Evolutionary conservation across 352 stramenopile genomes (phyloP), one percentile per base, ranked within the genome.

Genomic region (Phytopythium sindhum): DNA sequence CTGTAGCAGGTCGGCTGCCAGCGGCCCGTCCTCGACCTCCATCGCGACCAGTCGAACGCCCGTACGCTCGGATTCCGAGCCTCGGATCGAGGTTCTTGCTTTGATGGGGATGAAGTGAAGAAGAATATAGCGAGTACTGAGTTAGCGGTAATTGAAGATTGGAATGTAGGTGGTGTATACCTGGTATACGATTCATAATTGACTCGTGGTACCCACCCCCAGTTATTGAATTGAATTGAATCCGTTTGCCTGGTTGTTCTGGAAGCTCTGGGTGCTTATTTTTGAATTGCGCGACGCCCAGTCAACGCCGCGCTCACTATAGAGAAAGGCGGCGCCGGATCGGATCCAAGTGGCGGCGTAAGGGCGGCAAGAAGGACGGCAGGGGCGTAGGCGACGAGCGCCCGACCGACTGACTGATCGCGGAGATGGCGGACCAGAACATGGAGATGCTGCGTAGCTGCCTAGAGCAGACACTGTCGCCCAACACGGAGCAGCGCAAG

Each of bases 381-480:
- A 48, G 42, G 17, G 19, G 31, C 39, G 39, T 23, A 6, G 39
- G 39, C 10, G 37, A 44, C 37, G 15, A 44, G 37, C 37, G 26
- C 12, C 24, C 42, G 5, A 61, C 23, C 15, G 37, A 24, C 24
- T 29, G 5, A 61, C 23, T 7, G 37, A 24, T 39, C 37, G 42
- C 19, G 42, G 42, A 53, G 31, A 88, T 89, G 77, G 79, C 79
- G 66, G 80, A 89, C 51, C 75, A 80, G 31, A 89, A 78, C 58
- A 84, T 86, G 71, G 73, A 71, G 39, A 75, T 85, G 75, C 72
- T 93, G 69, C 84, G 84, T 39, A 77, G 73, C 63, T 88, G 76
- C 62, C 74, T 95, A 47, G 83, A 92, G 70, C 80, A 86, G 69
- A 93, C 86, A 64, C 72, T 95, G 54, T 93, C 83, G 63, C 81